Percentiles rank a stretch among this genome's conserved stretches.
These are phyloP conservation scores for Starmerella stigmatis DNA, from an alignment of 805 yeast species.

Conservation along the genomic window DNA sequence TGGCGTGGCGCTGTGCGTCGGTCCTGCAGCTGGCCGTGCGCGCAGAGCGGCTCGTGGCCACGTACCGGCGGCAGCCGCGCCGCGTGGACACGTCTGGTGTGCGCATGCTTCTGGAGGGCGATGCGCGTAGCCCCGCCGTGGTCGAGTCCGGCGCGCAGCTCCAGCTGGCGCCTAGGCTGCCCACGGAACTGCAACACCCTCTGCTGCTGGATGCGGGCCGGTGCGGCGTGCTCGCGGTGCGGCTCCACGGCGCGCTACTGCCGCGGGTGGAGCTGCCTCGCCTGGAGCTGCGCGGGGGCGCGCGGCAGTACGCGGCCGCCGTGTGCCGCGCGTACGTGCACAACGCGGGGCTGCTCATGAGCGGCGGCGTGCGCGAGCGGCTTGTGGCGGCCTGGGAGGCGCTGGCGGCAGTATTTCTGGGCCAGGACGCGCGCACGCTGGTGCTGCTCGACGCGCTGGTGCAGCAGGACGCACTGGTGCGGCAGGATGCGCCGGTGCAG, in stretches of 20 bases:
- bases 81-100: neutral
- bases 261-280: neutral
- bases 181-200: neutral
- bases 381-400: conserved; percentile 13
- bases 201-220: neutral
- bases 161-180: neutral
- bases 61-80: neutral
- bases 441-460: conserved; percentile 4
- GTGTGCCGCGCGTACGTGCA: neutral
- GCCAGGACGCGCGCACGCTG: conserved; percentile 21
- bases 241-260: neutral
- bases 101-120: neutral
- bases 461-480: too few relatives aligned
- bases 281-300: too few relatives aligned
- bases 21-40: conserved; percentile 2
- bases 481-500: too few relatives aligned
- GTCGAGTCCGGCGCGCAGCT: neutral
- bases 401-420: conserved; percentile 18
- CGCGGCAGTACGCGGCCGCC: neutral
- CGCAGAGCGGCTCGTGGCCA: neutral
- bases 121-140: neutral
- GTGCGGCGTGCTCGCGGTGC: neutral
- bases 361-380: conserved; percentile 6
- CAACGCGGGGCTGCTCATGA: conserved; percentile 6
- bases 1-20: neutral